A percentile compares a stretch with the other conserved stretches of the same genome.
Conservation (phyloP, 345 rosid species). For the Sapria himalayana region DNA sequence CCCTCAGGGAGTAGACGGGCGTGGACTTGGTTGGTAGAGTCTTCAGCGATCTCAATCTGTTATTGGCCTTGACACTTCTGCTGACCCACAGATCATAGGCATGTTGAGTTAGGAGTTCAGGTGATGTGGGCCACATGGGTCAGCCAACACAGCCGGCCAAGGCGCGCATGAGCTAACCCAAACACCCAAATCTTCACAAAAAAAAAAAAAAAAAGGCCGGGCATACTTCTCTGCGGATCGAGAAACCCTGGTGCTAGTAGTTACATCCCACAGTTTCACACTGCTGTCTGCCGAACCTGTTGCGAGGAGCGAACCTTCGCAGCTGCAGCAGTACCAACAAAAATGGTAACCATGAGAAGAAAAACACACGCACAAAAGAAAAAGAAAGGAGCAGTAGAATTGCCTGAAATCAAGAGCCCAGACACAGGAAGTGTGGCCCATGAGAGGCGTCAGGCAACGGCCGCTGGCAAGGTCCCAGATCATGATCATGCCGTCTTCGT, state of each 20-base stretch:
- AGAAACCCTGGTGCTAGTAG: slow-evolving; percentile 36
- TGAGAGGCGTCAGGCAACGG: slow-evolving; percentile 76
- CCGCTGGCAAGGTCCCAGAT: slow-evolving; percentile 97
- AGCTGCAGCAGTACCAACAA: slow-evolving; percentile 20
- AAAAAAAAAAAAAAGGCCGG: slow-evolving; percentile 1
- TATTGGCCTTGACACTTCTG: slow-evolving; percentile 52
- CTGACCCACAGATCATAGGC: too few species aligned
- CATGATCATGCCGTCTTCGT: slow-evolving; percentile 88
- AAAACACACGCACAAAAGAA: slow-evolving; percentile 13
- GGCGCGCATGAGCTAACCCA: too few species aligned
- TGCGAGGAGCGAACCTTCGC: slow-evolving; percentile 87
- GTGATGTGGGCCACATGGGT: too few species aligned
- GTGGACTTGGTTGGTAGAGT: slow-evolving; percentile 72
- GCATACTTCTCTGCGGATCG: slow-evolving; percentile 57
- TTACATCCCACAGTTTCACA: slow-evolving; percentile 81
- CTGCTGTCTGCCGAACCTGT: slow-evolving; percentile 97
- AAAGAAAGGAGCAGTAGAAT: too few species aligned
- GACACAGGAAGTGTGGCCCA: slow-evolving; percentile 80
- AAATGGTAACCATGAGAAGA: slow-evolving; percentile 1
- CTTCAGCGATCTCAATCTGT: slow-evolving; percentile 57
- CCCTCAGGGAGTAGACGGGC: slow-evolving; percentile 54
- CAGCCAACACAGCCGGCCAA: not conserved
- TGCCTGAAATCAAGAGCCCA: slow-evolving; percentile 93
- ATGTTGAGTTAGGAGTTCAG: too few species aligned
- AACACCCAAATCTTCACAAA: slow-evolving; percentile 5